Evolutionary conservation across 1,284 basidiomycete species (phyloP).

Genomic region (Albatrellus sp.): DNA sequence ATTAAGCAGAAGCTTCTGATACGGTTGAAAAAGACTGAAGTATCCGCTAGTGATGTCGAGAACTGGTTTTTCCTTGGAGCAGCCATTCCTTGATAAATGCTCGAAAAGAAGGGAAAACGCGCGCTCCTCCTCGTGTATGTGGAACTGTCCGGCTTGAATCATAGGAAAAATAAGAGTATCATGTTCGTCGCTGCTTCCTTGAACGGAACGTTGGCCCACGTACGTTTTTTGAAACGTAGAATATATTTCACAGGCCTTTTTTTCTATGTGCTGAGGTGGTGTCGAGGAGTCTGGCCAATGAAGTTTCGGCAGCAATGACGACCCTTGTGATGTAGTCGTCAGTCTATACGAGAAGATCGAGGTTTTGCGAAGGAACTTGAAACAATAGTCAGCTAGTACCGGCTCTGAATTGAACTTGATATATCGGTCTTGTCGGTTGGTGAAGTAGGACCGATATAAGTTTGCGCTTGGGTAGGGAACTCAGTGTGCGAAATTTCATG

Average conservation of each 20-base stretch:
- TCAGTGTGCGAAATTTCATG: neutral
- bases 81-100: conserved; percentile 17
- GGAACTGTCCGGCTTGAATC: conserved; percentile 78
- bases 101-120: conserved; percentile 49
- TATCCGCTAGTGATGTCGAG: conserved; percentile 89
- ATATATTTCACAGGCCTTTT: conserved; percentile 34
- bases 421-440: conserved; percentile 91
- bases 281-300: conserved; percentile 44
- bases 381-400: conserved; percentile 70
- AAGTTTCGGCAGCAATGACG: conserved; percentile 24
- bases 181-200: conserved; percentile 15
- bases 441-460: conserved; percentile 88
- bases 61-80: conserved; percentile 20
- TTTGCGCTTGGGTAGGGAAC: conserved; percentile 61
- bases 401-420: conserved; percentile 60
- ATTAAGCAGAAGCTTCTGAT: conserved; percentile 65
- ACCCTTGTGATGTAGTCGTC: conserved; percentile 12
- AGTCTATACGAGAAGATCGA: conserved; percentile 69
- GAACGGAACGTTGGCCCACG: conserved; percentile 13
- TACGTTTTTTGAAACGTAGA: conserved; percentile 36
- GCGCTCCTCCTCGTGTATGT: conserved; percentile 72
- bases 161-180: conserved; percentile 66
- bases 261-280: conserved; percentile 51
- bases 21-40: conserved; percentile 80
- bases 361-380: conserved; percentile 62